Conservation (phyloP, 1,284 basidiomycete species). For the Leccinum fallax region DNA sequence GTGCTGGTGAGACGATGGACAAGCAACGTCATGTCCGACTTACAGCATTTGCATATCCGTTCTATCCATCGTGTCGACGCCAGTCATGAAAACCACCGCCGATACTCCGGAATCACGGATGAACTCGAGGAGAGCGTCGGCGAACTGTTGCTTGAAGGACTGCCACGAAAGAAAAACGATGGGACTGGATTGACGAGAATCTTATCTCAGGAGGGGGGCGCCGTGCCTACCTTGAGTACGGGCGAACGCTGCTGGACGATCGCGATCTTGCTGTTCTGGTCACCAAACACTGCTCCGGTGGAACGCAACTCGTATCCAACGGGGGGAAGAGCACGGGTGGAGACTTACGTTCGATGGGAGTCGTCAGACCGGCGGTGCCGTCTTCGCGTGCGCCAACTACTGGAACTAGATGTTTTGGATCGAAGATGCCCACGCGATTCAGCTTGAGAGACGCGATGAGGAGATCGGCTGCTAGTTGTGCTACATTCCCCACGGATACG, state of each 20-base stretch:
- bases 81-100: constrained; percentile 64
- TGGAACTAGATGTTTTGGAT: constrained; percentile 64
- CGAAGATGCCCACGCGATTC: constrained; percentile 59
- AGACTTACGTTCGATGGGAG: constrained; percentile 70
- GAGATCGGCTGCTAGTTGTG: constrained; percentile 75
- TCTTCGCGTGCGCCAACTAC: constrained; percentile 68
- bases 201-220: background rate
- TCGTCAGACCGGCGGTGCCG: constrained; percentile 58
- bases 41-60: constrained; percentile 78
- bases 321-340: background rate
- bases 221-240: constrained; percentile 58
- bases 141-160: constrained; percentile 70
- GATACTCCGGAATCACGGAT: constrained; percentile 49
- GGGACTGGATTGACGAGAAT: background rate
- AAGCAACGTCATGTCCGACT: constrained; percentile 31
- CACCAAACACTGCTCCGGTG: constrained; percentile 61
- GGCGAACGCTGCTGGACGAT: constrained; percentile 80
- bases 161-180: constrained; percentile 30
- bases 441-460: constrained; percentile 68
- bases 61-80: constrained; percentile 73
- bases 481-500: constrained; percentile 78
- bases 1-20: constrained; percentile 36
- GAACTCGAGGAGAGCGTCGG: constrained; percentile 58
- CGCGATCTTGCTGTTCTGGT: constrained; percentile 47
- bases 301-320: background rate